Conservation (phyloP, 2,329 filamentous ascomycete species). For the Colletotrichum orchidophilum region DNA sequence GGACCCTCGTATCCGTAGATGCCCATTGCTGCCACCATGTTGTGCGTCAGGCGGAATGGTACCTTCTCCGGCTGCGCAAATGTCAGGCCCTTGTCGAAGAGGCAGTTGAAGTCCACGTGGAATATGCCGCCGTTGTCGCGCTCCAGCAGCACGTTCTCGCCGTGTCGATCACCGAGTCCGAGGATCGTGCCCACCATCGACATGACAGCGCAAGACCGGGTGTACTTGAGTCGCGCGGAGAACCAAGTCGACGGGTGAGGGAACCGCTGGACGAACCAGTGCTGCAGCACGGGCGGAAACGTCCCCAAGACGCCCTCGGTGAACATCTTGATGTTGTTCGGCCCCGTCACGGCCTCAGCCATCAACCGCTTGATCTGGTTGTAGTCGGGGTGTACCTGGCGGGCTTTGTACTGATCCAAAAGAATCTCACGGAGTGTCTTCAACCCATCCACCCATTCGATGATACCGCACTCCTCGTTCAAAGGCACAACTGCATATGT, state of each 20-base stretch:
- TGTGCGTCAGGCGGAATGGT: conserved; percentile 96
- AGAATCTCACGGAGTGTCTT: conserved; percentile 94
- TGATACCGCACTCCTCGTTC: conserved; percentile 96
- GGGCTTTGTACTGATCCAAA: conserved; percentile 78
- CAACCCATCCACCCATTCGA: conserved; percentile 98
- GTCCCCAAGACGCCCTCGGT: conserved; percentile 69
- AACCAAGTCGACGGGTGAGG: conserved; percentile 95
- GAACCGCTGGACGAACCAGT: conserved; percentile 97
- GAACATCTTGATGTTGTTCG: conserved; percentile 75
- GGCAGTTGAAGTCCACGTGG: conserved; percentile 99
- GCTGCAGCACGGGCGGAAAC: conserved; percentile 85
- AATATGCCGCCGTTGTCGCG: conserved; percentile 93
- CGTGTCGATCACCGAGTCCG: conserved; percentile 92
- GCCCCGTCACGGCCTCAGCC: conserved; percentile 69
- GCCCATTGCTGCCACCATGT: conserved; percentile 98
- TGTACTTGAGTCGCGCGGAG: conserved; percentile 86
- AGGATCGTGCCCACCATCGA: conserved; percentile 98
- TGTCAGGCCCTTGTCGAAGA: conserved; percentile 97
- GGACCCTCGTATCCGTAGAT: conserved; percentile 93
- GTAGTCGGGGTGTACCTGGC: conserved; percentile 77
- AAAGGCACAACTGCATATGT: conserved; percentile 97
- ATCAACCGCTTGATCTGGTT: conserved; percentile 68
- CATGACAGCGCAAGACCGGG: conserved; percentile 96
- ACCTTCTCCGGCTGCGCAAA: conserved; percentile 95
- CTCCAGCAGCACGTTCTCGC: conserved; percentile 95